These are phyloP conservation scores for Fusarium nygamai DNA, from an alignment of 2,329 filamentous ascomycete species.

Conservation along the genomic window DNA sequence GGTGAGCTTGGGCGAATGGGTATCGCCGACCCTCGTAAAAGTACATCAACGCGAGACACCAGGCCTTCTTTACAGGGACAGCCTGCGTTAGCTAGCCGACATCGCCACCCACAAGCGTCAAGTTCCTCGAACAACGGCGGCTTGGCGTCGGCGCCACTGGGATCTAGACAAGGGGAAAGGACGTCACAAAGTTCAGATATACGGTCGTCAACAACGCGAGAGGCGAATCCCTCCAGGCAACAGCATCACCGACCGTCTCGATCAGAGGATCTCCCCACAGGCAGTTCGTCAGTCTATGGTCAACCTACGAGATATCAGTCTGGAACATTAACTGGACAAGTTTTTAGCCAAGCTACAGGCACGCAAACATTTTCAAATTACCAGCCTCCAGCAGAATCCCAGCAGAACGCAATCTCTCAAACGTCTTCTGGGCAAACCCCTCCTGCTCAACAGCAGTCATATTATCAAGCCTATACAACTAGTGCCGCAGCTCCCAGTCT, in stretches of 20 bases:
- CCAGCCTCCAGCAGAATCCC: fast-evolving
- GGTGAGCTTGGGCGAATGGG: background rate
- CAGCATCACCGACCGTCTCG: background rate
- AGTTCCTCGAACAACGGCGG: background rate
- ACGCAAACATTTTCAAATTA: fast-evolving
- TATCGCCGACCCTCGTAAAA: background rate
- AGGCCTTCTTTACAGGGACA: background rate
- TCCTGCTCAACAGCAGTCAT: background rate
- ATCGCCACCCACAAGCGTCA: background rate
- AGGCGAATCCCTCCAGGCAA: no score
- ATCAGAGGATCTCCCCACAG: background rate
- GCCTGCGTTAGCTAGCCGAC: background rate
- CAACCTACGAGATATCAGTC: background rate
- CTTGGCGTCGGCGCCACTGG: background rate
- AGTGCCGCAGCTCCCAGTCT: background rate
- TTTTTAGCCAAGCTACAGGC: background rate
- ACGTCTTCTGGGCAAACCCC: background rate
- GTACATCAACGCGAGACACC: background rate
- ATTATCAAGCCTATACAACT: no score
- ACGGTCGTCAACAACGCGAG: no score
- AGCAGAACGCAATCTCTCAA: background rate
- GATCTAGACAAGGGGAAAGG: background rate
- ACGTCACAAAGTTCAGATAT: no score
- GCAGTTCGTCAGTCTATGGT: background rate
- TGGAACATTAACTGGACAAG: background rate